These are phyloP conservation scores for Fistulinella prunicolor DNA, from an alignment of 768 basidiomycete species.

Conservation along the genomic window DNA sequence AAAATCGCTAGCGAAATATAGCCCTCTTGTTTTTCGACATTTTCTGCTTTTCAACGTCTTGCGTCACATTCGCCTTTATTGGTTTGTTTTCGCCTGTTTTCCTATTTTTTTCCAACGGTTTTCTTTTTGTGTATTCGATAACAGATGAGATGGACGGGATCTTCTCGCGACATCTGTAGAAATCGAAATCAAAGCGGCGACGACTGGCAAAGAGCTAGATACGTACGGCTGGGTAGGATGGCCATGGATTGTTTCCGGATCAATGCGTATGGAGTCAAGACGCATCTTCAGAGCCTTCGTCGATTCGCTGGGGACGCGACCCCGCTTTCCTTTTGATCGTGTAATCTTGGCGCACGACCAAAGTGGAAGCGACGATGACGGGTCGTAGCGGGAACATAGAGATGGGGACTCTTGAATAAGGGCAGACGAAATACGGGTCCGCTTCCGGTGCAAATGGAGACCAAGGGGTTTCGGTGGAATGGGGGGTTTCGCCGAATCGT, in stretches of 20 bases:
- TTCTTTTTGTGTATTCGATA: too few relatives aligned
- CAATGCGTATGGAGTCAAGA: too few relatives aligned
- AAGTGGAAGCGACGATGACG: slow-evolving; percentile 5
- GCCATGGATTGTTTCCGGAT: too few relatives aligned
- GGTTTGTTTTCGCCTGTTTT: too few relatives aligned
- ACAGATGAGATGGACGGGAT: too few relatives aligned
- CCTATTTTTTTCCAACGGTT: too few relatives aligned
- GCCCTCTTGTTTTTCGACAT: not conserved
- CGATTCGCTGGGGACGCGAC: not conserved
- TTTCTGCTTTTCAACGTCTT: not conserved
- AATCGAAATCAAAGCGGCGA: not conserved
- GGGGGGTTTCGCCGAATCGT: not conserved
- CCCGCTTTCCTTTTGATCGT: too few relatives aligned
- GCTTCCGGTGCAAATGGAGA: not conserved
- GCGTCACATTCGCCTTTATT: too few relatives aligned
- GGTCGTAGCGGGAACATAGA: slow-evolving; percentile 5
- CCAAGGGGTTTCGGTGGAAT: slow-evolving; percentile 6
- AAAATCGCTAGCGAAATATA: too few relatives aligned
- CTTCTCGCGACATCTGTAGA: not conserved
- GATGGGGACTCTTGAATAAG: not conserved
- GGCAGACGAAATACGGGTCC: not conserved
- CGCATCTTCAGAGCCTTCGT: slow-evolving; percentile 2
- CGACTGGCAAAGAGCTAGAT: not conserved
- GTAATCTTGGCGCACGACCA: slow-evolving; percentile 13
- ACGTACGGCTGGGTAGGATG: not conserved